phyloP scores from a whole-genome alignment of 2,329 filamentous ascomycete species.

The Talaromyces albobiverticillius region DNA sequence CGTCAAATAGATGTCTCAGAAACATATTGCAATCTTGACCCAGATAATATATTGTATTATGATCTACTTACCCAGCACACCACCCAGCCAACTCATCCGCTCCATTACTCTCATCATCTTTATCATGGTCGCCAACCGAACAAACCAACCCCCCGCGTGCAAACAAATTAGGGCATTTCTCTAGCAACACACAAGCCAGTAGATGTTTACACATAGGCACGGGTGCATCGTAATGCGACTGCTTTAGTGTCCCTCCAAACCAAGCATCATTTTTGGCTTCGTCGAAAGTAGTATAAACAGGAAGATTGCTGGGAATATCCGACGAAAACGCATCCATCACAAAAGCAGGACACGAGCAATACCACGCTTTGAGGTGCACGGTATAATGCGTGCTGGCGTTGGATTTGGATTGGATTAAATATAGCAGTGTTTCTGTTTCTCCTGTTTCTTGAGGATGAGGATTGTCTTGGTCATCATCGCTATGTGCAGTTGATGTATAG shows the following conservation, averaged over 20 bases:
- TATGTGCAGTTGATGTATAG: constrained; percentile 27
- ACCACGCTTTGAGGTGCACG: constrained; percentile 75
- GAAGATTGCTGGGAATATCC: too few species aligned
- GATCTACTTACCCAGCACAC: constrained; percentile 47
- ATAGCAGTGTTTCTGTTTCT: not conserved
- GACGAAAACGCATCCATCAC: constrained; percentile 65
- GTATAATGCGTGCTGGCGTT: constrained; percentile 54
- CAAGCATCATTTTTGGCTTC: constrained; percentile 17
- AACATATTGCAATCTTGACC: too few species aligned
- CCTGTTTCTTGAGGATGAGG: too few species aligned
- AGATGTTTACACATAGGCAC: constrained; percentile 76
- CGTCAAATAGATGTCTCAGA: too few species aligned
- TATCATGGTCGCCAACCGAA: constrained; percentile 36
- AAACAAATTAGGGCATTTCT: constrained; percentile 61
- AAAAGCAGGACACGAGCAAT: constrained; percentile 86
- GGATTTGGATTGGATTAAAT: constrained; percentile 20
- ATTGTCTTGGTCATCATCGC: constrained; percentile 8
- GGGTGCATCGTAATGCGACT: constrained; percentile 12
- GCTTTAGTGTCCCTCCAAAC: constrained; percentile 37
- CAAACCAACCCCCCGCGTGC: constrained; percentile 49
- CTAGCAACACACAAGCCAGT: constrained; percentile 74
- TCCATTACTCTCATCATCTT: constrained; percentile 46
- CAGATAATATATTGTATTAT: not conserved
- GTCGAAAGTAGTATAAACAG: too few species aligned
- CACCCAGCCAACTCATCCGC: constrained; percentile 76